Evolutionary conservation across 176 grass and related monocot species (phyloP), one percentile per base, ranked within the genome.

Genomic region (Musa troglodytarum): DNA sequence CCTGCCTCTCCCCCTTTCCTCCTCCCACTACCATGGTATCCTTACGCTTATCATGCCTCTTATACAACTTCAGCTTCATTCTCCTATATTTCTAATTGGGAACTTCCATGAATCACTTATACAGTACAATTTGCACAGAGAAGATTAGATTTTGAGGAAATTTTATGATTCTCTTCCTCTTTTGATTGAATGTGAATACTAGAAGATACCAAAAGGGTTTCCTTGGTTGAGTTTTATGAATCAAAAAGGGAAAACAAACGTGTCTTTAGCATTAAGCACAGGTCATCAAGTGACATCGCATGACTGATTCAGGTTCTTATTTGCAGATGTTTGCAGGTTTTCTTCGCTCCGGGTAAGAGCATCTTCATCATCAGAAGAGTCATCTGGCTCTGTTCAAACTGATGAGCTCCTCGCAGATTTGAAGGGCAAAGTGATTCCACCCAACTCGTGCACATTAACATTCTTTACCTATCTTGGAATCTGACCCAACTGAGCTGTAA

Each of bases 351-450:
- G 74, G 22, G 78, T 55, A 29, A 91, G 80, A 82, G 90, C 90
- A 28, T 28, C 26, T 28, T 79, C 69, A 43, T 96, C 80, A 29
- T 89, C 95, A 20, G 95, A 98, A 50, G 95, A 98, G 76, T 87
- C 90, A 17, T 88, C 93, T 24, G 81, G 67, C 26, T 76, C 86
- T 70, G 25, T 67, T 20, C 26, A 28, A 28, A 28, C 26, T 28
- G 95, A 98, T 59, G 95, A 91, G 54, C 78, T 94, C 77, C 53
- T 98, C 63, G 84, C 81, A 11, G 95, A 98, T 74, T 84, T 98
- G 51, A 98, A 93, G 28, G 86, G 64, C 0, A 98, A 98, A 90
- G 94, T 93, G 73, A 50, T 9, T 15, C 8, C 53, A n/a, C 10
- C 17, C 55, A 83, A 56, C 15, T 52, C 28, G 24, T 51, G 11